phyloP scores from a whole-genome alignment of 2,329 filamentous ascomycete genomes.

The Alternaria longipes region DNA sequence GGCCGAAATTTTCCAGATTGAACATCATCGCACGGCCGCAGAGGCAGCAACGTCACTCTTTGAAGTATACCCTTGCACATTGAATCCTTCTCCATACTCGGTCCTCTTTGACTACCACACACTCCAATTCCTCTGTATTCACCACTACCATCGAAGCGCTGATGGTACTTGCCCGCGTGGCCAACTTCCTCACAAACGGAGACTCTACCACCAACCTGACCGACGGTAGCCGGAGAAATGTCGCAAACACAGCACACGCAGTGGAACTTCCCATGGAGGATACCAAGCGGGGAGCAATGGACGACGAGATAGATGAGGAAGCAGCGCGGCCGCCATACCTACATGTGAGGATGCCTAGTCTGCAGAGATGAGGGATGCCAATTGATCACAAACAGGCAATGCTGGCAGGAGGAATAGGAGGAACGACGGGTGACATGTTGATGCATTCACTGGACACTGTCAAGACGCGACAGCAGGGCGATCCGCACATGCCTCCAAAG shows the following conservation, averaged over 20 bases:
- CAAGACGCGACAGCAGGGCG: slow-evolving; percentile 96
- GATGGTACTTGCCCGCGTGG: slow-evolving; percentile 62
- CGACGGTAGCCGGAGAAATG: slow-evolving; percentile 49
- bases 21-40: slow-evolving; percentile 27
- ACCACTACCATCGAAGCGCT: slow-evolving; percentile 39
- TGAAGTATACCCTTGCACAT: slow-evolving; percentile 9
- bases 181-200: slow-evolving; percentile 56
- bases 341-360: slow-evolving; percentile 51
- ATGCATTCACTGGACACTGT: slow-evolving; percentile 99
- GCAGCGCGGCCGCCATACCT: slow-evolving; percentile 59
- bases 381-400: slow-evolving; percentile 72
- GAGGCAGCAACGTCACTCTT: slow-evolving; percentile 36
- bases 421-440: slow-evolving; percentile 92
- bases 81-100: slow-evolving; percentile 7
- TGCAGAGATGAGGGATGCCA: slow-evolving; percentile 13
- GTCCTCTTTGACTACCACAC: not conserved
- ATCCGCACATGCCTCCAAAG: slow-evolving; percentile 89
- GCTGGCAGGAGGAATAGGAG: slow-evolving; percentile 92
- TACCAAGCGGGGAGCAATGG: slow-evolving; percentile 25
- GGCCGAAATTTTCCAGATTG: slow-evolving; percentile 41
- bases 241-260: slow-evolving; percentile 33
- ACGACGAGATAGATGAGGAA: slow-evolving; percentile 51
- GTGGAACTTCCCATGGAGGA: slow-evolving; percentile 33
- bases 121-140: not conserved
- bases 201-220: slow-evolving; percentile 45